phyloP scores from a whole-genome alignment of 1,284 basidiomycete genomes.

The Puccinia hordei region DNA sequence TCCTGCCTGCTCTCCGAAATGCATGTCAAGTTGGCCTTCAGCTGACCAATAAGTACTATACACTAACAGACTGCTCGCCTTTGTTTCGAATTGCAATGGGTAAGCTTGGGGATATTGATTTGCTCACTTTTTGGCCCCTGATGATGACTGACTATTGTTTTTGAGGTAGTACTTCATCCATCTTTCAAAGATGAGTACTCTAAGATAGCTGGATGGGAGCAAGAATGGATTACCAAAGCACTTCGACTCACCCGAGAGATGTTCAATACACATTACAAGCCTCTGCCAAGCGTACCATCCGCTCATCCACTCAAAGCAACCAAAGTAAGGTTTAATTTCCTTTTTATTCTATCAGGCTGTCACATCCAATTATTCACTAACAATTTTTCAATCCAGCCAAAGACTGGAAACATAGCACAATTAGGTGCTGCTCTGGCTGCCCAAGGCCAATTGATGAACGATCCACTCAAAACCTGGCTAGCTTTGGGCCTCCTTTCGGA shows the following conservation, averaged over 20 bases:
- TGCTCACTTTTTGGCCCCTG: too few relatives aligned
- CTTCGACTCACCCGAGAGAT: too few relatives aligned
- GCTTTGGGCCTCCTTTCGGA: background rate
- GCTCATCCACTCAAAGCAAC: too few relatives aligned
- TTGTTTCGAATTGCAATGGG: constrained; percentile 13
- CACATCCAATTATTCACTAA: background rate
- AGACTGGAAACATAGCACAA: background rate
- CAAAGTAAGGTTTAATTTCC: too few relatives aligned
- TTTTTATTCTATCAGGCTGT: too few relatives aligned
- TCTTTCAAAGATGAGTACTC: too few relatives aligned
- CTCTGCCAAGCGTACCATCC: too few relatives aligned
- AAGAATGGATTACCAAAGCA: too few relatives aligned
- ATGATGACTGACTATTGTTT: too few relatives aligned
- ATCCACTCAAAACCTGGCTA: background rate
- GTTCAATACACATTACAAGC: too few relatives aligned
- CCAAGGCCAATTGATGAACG: background rate
- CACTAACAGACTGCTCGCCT: background rate
- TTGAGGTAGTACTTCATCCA: too few relatives aligned
- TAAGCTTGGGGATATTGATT: background rate
- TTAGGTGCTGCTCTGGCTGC: constrained; percentile 3
- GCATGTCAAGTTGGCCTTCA: background rate
- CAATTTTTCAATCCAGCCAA: background rate
- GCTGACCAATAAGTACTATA: constrained; percentile 2
- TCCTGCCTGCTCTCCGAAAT: background rate
- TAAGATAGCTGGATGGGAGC: too few relatives aligned